Conservation (phyloP, 2,329 filamentous ascomycete species). For the Colletotrichum eleusines region DNA sequence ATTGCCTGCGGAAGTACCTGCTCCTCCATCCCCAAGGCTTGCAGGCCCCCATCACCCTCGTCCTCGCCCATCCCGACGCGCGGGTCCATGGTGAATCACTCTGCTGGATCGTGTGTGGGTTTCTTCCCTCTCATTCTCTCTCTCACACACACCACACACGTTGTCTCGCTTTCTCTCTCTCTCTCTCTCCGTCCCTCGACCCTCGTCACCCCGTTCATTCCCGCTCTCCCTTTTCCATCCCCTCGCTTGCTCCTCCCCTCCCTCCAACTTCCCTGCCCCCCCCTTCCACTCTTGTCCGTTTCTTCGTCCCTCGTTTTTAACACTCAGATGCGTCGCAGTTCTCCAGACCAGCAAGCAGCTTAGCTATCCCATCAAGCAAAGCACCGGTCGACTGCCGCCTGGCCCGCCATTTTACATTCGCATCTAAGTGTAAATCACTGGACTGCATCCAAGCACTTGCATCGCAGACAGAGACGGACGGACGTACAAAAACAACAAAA, state of each 20-base stretch:
- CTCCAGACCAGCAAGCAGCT: constrained; percentile 11
- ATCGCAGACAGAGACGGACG: constrained; percentile 9
- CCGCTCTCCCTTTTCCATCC: constrained; percentile 24
- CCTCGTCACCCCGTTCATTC: constrained; percentile 22
- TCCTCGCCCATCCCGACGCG: constrained; percentile 40
- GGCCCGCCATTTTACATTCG: constrained; percentile 22
- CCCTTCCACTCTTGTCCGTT: constrained; percentile 32
- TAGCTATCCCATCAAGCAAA: constrained; percentile 25
- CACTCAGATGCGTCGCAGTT: constrained; percentile 36
- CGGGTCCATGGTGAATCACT: constrained; percentile 37
- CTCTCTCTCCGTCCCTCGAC: constrained; percentile 9
- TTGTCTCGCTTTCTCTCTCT: constrained; percentile 9
- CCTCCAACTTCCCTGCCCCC: constrained; percentile 25
- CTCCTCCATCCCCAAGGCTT: constrained; percentile 18
- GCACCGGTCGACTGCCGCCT: constrained; percentile 14
- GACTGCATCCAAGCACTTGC: constrained; percentile 7
- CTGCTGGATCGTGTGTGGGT: constrained; percentile 40
- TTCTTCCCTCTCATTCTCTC: constrained; percentile 27
- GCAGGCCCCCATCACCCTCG: constrained; percentile 19
- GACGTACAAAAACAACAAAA: not conserved
- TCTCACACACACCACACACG: constrained; percentile 14
- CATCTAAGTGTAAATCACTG: not conserved
- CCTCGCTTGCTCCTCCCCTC: constrained; percentile 20
- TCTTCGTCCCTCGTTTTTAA: constrained; percentile 32
- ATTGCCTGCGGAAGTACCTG: constrained; percentile 23